phyloP scores from a whole-genome alignment of 257 asterid genomes.

The Verbena officinalis region DNA sequence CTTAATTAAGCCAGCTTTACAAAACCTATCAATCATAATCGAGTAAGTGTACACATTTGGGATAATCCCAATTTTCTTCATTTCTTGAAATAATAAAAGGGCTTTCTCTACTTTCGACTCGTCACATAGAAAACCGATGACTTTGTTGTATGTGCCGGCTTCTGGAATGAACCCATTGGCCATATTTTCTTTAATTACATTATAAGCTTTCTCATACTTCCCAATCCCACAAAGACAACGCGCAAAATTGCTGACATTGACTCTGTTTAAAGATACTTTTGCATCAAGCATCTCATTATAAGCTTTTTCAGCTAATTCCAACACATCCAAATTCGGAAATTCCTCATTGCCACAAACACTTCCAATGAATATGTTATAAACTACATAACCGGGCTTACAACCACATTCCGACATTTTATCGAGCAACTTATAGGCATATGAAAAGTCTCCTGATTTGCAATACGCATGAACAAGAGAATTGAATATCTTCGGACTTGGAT shows the following conservation, averaged over 20 bases:
- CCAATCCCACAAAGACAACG: slow-evolving; percentile 73
- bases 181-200: slow-evolving; percentile 77
- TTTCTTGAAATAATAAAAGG: slow-evolving; percentile 67
- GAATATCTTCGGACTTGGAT: slow-evolving; percentile 79
- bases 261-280: slow-evolving; percentile 62
- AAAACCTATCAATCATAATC: slow-evolving; percentile 84
- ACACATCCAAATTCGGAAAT: slow-evolving; percentile 49
- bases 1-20: slow-evolving; percentile 82
- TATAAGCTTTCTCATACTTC: slow-evolving; percentile 73
- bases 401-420: slow-evolving; percentile 84
- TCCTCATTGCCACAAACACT: slow-evolving; percentile 80
- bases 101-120: slow-evolving; percentile 85
- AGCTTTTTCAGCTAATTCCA: slow-evolving; percentile 85
- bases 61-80: slow-evolving; percentile 62
- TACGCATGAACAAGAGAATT: slow-evolving; percentile 81
- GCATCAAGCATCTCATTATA: slow-evolving; percentile 75
- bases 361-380: slow-evolving; percentile 84
- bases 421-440: slow-evolving; percentile 82
- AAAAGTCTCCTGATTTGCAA: slow-evolving; percentile 73
- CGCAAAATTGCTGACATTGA: slow-evolving; percentile 75
- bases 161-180: slow-evolving; percentile 81
- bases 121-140: slow-evolving; percentile 77
- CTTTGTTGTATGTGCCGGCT: slow-evolving; percentile 78
- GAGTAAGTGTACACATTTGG: slow-evolving; percentile 93
- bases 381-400: slow-evolving; percentile 79